phyloP scores from a whole-genome alignment of 2,329 filamentous ascomycete genomes.

The Trichoderma simmonsii region DNA sequence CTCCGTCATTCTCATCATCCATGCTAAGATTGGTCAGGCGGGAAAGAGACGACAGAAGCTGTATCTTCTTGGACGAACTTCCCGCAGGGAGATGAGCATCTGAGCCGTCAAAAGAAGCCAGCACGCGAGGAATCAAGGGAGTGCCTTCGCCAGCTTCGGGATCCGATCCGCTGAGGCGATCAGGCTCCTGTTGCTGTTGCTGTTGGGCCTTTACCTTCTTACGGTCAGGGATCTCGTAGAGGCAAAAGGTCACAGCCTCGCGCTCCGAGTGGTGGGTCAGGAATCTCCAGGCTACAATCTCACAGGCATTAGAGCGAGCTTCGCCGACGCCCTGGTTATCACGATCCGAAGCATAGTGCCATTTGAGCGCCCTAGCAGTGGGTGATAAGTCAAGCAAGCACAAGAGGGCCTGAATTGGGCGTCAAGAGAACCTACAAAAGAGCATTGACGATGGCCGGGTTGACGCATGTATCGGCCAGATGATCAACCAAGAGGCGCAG shows the following conservation, averaged over 20 bases:
- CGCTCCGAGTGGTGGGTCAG: conserved; percentile 67
- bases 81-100: conserved; percentile 31
- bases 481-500: conserved; percentile 60
- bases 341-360: conserved; percentile 64
- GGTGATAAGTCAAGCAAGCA: conserved; percentile 14
- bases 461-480: conserved; percentile 59
- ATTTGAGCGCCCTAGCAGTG: conserved; percentile 64
- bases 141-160: conserved; percentile 48
- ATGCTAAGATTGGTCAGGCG: conserved; percentile 44
- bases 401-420: not conserved
- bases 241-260: conserved; percentile 70
- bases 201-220: conserved; percentile 23
- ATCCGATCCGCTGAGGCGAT: conserved; percentile 22
- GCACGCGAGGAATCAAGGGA: conserved; percentile 42
- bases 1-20: conserved; percentile 36
- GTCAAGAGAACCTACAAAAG: conserved; percentile 56
- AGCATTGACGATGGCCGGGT: conserved; percentile 69
- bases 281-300: conserved; percentile 79
- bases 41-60: conserved; percentile 54
- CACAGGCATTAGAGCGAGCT: conserved; percentile 69
- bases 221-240: conserved; percentile 64
- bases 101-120: conserved; percentile 26
- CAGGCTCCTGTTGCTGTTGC: not conserved
- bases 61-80: conserved; percentile 44
- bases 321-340: conserved; percentile 65